Base-by-base conservation (phyloP, 371 early-diverging fungal genomes). In the Mucor sp. region DNA sequence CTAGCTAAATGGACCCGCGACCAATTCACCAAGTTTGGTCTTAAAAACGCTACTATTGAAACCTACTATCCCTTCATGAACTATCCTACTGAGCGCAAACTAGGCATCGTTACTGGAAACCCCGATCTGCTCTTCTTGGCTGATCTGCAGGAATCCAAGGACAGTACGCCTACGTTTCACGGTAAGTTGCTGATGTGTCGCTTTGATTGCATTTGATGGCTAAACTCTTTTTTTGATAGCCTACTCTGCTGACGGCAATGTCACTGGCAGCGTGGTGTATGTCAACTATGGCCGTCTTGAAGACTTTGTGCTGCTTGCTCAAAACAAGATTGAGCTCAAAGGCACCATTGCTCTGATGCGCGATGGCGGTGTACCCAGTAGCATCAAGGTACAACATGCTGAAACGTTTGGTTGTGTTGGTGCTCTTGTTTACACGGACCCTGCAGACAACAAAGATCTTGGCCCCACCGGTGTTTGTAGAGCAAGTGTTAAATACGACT, bases 31-130 rank as follows among this genome's bases (percentile, higher is more conserved):
- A 71, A 76, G 32, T 86, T 78, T 62, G 90, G 90, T 14, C 66
- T 91, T 41, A 60, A 65, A 3, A 80, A 85, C 39, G 70, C 84
- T 35, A 65, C 75, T 48, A 82, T 87, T 32, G 84, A 79, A 28
- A 80, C 84, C n/a, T 91, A 91, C 66, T 82, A 81, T 50, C 87
- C 90, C 23, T 74, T 80, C 67, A 63, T 91, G 19, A 89, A 87
- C 70, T 85, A 86, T 27, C 90, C 89, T 30, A 63, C 73, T 21
- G 65, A 73, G 4, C 87, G 85, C 48, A 77, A 80, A 9, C 76
- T 91, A 30, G 81, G 84, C 15, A 71, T 90, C 21, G 73, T 87
- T 17, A 74, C 84, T 37, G 83, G 83, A 30, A 80, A 80, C 7
- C 66, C 74, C 15, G 74, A 83, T 8, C 65, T 79, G 3, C 70